Evolutionary conservation across 2,329 filamentous ascomycete species (phyloP).

Genomic region (Plectosphaerella cucumerina): DNA sequence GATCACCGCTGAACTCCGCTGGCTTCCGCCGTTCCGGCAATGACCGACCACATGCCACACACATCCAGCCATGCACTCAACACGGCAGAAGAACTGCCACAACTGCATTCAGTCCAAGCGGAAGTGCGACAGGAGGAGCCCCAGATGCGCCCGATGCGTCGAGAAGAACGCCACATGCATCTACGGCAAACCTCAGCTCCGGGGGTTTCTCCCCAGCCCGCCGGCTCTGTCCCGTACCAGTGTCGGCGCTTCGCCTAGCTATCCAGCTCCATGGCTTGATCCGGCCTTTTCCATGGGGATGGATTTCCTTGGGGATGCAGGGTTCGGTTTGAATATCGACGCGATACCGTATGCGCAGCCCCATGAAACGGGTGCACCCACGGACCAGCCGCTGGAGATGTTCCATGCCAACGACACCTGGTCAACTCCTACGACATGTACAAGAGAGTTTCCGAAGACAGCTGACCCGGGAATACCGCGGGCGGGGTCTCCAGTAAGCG

Average conservation of each 20-base stretch:
- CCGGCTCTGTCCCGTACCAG: not conserved
- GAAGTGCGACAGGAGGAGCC: constrained; percentile 39
- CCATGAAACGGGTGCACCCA: not conserved
- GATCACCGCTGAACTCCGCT: too few species aligned
- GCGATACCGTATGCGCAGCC: not conserved
- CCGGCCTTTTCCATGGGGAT: not conserved
- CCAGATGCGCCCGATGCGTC: constrained; percentile 35
- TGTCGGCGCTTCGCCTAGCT: not conserved
- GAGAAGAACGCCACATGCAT: constrained; percentile 34
- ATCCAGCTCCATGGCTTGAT: not conserved
- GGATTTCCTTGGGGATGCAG: not conserved
- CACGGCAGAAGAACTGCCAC: constrained; percentile 42
- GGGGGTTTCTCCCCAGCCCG: not conserved
- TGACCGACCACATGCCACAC: too few species aligned
- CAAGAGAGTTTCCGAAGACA: too few species aligned
- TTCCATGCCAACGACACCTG: too few species aligned
- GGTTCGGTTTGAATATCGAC: not conserved
- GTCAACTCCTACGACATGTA: too few species aligned
- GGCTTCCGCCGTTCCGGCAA: too few species aligned
- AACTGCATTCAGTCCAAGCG: constrained; percentile 41
- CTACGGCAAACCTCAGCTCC: constrained; percentile 19
- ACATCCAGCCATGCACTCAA: too few species aligned
- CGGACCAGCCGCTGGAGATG: too few species aligned
- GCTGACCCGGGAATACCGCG: too few species aligned
- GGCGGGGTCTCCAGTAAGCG: too few species aligned